Base-by-base conservation (phyloP, 352 stramenopile genomes). In the Globisporangium splendens region DNA sequence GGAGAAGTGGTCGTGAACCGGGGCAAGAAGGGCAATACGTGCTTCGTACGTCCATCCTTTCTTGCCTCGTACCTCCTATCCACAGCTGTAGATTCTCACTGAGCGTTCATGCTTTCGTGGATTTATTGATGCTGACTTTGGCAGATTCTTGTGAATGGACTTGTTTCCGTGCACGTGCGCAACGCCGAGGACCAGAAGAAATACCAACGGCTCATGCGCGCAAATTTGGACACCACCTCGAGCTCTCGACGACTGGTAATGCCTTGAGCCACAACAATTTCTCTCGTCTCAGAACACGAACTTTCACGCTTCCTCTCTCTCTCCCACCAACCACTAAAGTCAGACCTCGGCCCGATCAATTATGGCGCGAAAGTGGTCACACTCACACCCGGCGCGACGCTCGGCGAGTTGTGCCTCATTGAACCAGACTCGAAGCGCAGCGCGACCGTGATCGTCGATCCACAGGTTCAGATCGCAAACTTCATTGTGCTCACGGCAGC, bases 331-430 rank as follows among this genome's bases (percentile, higher is more conserved):
- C 28, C 0, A 35, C 28, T 49, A 4, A 56, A 78, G 69, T 75
- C 78, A 48, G 70, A 77, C 57, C 44, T 70, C 15, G 61, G 63
- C 2, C 61, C 54, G 5, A 54, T 83, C 38, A 85, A 75, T 35
- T 81, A 78, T 43, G 82, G 84, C 15, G 55, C 59, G 35, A 89
- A 89, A 54, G 82, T 92, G n/a, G 78, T 76, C 44, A 87, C 75
- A 46, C 77, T 94, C 22, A 90, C 75, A 4, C 73, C 84, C 24
- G 84, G 84, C 24, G 84, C 84, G 4, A 94, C 84, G 8, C 92
- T 94, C 56, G 84, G 84, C 46, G 82, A 94, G 68, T 70, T 94
- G 18, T 92, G 84, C 50, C 78, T 94, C 47, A 94, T 94, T 51
- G 83, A 93, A 39, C 79, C 85, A 22, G 83, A 94, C 66, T 91